Conservation (phyloP, 208 protist genomes). For the Leishmania turanica region DNA sequence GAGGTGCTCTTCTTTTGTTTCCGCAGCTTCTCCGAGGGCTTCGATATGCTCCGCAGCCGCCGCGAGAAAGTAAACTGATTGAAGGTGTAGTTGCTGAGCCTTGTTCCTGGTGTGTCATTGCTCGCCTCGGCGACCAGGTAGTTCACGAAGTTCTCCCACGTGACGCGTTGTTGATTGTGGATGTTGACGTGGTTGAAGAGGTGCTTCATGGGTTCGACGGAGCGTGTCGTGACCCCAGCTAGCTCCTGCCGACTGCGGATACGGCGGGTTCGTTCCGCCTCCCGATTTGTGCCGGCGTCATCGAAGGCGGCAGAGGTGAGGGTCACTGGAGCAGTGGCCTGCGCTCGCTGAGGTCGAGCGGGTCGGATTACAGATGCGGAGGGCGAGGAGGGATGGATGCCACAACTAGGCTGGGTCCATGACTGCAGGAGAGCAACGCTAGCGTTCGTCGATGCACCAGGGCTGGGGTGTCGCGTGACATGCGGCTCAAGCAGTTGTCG, state of each 20-base stretch:
- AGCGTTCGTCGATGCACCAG: too few species aligned
- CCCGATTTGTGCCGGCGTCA: conserved; percentile 18
- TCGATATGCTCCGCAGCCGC: conserved; percentile 11
- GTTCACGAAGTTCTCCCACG: conserved; percentile 63
- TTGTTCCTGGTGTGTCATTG: conserved; percentile 3
- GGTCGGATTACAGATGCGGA: not conserved
- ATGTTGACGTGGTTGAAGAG: conserved; percentile 61
- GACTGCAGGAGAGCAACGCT: not conserved
- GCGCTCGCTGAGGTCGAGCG: not conserved
- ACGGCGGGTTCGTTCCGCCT: conserved; percentile 18
- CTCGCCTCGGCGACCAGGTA: conserved; percentile 53
- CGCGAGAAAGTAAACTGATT: conserved; percentile 57
- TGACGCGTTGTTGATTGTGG: conserved; percentile 47
- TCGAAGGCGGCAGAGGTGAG: not conserved
- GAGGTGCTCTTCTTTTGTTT: not conserved
- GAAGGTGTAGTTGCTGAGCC: conserved; percentile 27
- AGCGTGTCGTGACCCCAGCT: conserved; percentile 6
- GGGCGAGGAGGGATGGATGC: not conserved
- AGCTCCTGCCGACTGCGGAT: conserved; percentile 27
- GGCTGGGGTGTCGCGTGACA: not conserved
- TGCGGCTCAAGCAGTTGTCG: conserved; percentile 16
- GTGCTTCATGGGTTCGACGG: conserved; percentile 37
- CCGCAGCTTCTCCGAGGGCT: not conserved
- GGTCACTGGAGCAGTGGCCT: not conserved
- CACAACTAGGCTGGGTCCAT: not conserved